phyloP scores from a whole-genome alignment of 2,329 filamentous ascomycete genomes.

The Colletotrichum truncatum region DNA sequence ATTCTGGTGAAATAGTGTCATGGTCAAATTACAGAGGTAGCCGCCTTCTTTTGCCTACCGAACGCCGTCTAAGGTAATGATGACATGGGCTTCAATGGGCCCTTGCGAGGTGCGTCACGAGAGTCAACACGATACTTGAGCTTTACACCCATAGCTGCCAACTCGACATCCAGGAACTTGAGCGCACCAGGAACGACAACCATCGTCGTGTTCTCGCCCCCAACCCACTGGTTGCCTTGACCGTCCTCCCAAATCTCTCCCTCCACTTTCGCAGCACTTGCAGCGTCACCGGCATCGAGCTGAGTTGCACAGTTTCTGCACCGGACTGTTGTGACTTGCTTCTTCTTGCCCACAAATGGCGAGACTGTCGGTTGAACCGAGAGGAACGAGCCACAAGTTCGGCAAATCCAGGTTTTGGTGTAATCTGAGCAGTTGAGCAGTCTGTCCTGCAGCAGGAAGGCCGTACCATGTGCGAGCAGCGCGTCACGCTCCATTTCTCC shows the following conservation, averaged over 20 bases:
- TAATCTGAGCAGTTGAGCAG: slow-evolving; percentile 98
- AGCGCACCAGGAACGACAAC: slow-evolving; percentile 94
- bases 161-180: slow-evolving; percentile 92
- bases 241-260: slow-evolving; percentile 94
- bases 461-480: slow-evolving; percentile 91
- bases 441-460: slow-evolving; percentile 93
- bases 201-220: slow-evolving; percentile 89
- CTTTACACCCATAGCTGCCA: slow-evolving; percentile 95
- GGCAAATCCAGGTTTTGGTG: slow-evolving; percentile 88
- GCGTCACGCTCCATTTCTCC: slow-evolving; percentile 99
- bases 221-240: slow-evolving; percentile 82
- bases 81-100: slow-evolving; percentile 53
- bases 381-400: slow-evolving; percentile 88
- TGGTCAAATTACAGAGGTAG: slow-evolving; percentile 13
- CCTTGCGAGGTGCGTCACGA: slow-evolving; percentile 72
- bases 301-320: slow-evolving; percentile 80
- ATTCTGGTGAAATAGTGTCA: not conserved
- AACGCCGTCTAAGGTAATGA: slow-evolving; percentile 31
- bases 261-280: slow-evolving; percentile 64
- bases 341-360: slow-evolving; percentile 70
- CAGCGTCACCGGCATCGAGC: slow-evolving; percentile 66
- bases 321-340: slow-evolving; percentile 74
- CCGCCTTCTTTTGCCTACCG: slow-evolving; percentile 14
- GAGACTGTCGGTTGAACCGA: slow-evolving; percentile 84
- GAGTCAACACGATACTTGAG: slow-evolving; percentile 79